phyloP scores from a whole-genome alignment of 2,329 filamentous ascomycete species.

The Orbilia javanica region DNA sequence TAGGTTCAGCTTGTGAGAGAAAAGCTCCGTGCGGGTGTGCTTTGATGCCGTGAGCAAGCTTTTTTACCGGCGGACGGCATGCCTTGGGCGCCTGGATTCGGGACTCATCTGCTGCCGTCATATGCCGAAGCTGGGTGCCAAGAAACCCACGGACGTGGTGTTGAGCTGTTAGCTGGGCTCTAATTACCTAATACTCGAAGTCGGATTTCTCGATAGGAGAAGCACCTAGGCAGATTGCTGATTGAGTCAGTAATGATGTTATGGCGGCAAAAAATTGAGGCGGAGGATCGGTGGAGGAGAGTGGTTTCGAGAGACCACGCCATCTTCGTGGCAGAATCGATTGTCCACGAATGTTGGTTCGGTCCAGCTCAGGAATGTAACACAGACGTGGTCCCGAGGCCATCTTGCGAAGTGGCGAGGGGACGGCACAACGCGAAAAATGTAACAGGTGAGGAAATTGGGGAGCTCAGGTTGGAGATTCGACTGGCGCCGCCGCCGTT shows the following conservation, averaged over 20 bases:
- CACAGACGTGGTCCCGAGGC: background rate
- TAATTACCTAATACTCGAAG: background rate
- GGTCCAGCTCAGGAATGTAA: background rate
- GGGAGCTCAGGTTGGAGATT: background rate
- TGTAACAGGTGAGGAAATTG: background rate
- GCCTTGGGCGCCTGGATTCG: constrained; percentile 11
- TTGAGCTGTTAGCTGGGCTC: background rate
- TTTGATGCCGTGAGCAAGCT: constrained; percentile 19
- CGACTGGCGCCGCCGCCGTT: background rate
- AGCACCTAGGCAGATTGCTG: no score
- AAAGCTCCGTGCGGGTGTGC: constrained; percentile 20
- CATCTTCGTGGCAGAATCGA: background rate
- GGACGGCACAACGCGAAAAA: background rate
- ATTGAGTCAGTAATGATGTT: background rate
- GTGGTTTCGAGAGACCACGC: background rate
- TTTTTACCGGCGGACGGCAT: constrained; percentile 9
- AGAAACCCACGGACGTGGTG: constrained; percentile 5
- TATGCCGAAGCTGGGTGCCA: constrained; percentile 12
- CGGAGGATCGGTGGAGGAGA: background rate
- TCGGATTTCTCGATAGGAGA: background rate
- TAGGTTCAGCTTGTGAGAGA: background rate
- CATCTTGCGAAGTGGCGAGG: background rate
- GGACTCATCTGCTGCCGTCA: constrained; percentile 27
- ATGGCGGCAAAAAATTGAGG: background rate
- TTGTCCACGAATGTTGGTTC: background rate